phyloP scores from a whole-genome alignment of 805 yeast species.

The Ogataea allantospora region DNA sequence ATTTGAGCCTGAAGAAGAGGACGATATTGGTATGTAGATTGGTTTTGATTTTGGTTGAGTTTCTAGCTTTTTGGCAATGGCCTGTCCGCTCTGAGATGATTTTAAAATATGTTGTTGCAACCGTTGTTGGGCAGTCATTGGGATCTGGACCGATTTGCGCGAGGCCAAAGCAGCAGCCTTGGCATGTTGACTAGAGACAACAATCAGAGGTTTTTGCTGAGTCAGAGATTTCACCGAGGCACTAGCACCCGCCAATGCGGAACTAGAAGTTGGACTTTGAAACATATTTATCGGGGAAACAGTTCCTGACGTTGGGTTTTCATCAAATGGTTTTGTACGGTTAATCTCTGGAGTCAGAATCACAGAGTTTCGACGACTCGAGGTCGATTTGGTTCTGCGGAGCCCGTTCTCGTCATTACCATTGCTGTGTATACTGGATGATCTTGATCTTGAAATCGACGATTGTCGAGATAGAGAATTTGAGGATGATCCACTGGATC shows the following conservation, averaged over 20 bases:
- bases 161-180: slow-evolving; percentile 26
- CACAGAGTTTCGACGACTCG: slow-evolving; percentile 15
- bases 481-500: slow-evolving; percentile 16
- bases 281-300: slow-evolving; percentile 13
- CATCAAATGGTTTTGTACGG: slow-evolving; percentile 6
- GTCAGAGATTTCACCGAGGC: slow-evolving; percentile 23
- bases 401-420: slow-evolving; percentile 6
- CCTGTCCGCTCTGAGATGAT: slow-evolving; percentile 32
- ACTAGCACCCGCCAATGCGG: slow-evolving; percentile 27
- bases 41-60: slow-evolving; percentile 26
- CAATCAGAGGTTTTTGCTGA: slow-evolving; percentile 2
- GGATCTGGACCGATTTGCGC: slow-evolving; percentile 16
- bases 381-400: slow-evolving; percentile 7
- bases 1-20: slow-evolving; percentile 11
- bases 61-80: slow-evolving; percentile 29
- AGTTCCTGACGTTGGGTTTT: slow-evolving; percentile 1
- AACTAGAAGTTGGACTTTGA: slow-evolving; percentile 14
- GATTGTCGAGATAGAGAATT: slow-evolving; percentile 15
- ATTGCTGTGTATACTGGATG: slow-evolving; percentile 15
- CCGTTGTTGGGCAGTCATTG: slow-evolving; percentile 35
- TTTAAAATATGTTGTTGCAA: slow-evolving; percentile 35
- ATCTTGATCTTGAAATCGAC: slow-evolving; percentile 18
- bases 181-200: slow-evolving; percentile 14
- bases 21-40: slow-evolving; percentile 12
- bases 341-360: slow-evolving; percentile 18